Evolutionary conservation across 2,329 filamentous ascomycete species (phyloP).

Genomic region (Colletotrichum sojae): DNA sequence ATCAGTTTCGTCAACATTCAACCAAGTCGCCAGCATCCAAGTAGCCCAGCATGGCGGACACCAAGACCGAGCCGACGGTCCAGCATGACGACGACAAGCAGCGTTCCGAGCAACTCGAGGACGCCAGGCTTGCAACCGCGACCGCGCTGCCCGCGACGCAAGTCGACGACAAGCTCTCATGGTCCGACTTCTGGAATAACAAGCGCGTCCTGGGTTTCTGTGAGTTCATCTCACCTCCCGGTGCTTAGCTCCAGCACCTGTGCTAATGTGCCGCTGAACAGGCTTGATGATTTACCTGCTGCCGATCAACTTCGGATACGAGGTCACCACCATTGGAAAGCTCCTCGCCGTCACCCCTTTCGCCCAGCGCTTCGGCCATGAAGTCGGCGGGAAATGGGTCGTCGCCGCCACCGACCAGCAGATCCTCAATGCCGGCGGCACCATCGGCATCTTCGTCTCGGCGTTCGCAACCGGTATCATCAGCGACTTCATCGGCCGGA

Average conservation of each 20-base stretch:
- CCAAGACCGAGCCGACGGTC: conserved; percentile 14
- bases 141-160: conserved; percentile 17
- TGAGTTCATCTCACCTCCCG: conserved; percentile 14
- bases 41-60: conserved; percentile 18
- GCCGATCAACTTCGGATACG: conserved; percentile 46
- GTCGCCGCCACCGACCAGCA: conserved; percentile 48
- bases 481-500: conserved; percentile 47
- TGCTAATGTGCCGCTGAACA: neutral
- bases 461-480: conserved; percentile 48
- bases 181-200: conserved; percentile 23
- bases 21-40: neutral
- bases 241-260: neutral
- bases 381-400: conserved; percentile 39
- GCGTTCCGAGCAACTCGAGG: conserved; percentile 18
- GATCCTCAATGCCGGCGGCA: conserved; percentile 48
- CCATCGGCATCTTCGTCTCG: conserved; percentile 48
- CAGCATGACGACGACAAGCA: conserved; percentile 15
- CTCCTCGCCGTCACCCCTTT: conserved; percentile 49
- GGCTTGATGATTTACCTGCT: conserved; percentile 36
- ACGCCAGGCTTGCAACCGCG: conserved; percentile 9
- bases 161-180: conserved; percentile 28
- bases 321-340: conserved; percentile 48
- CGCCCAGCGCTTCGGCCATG: conserved; percentile 45
- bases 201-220: conserved; percentile 35
- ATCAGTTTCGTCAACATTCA: neutral